Conservation (phyloP, 1,284 basidiomycete genomes). For the Grifola frondosa region DNA sequence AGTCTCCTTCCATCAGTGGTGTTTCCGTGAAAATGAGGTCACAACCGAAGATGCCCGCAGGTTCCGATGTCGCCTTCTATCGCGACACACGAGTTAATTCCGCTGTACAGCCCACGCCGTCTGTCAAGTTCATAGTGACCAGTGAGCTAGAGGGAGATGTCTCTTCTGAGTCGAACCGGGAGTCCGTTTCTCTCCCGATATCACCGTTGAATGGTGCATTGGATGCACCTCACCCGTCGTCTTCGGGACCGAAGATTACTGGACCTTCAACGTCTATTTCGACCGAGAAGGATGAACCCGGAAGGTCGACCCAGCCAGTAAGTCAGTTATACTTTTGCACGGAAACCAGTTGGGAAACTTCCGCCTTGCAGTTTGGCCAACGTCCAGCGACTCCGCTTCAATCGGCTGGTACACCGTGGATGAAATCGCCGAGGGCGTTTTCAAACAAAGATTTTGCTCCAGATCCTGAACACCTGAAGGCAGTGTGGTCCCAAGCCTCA, state of each 20-base stretch:
- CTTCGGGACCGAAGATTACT: too few species aligned
- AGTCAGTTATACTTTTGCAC: constrained; percentile 1
- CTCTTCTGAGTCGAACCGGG: constrained; percentile 5
- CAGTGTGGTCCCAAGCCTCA: constrained; percentile 79
- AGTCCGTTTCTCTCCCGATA: too few species aligned
- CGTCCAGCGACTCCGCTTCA: constrained; percentile 52
- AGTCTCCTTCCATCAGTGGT: constrained; percentile 26
- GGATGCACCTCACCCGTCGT: too few species aligned
- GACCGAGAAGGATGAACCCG: constrained; percentile 1
- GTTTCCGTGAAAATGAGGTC: constrained; percentile 30
- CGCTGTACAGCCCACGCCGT: constrained; percentile 42
- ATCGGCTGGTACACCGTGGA: constrained; percentile 51
- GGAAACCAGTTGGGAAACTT: neutral
- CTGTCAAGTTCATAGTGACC: constrained; percentile 70
- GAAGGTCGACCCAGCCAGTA: constrained; percentile 6
- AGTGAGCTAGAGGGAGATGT: constrained; percentile 69
- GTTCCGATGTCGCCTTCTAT: constrained; percentile 72
- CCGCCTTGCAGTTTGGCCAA: constrained; percentile 40
- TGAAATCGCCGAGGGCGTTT: constrained; percentile 57
- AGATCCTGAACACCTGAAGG: constrained; percentile 77
- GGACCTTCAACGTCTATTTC: too few species aligned
- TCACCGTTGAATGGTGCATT: too few species aligned
- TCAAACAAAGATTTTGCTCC: constrained; percentile 65
- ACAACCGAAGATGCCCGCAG: constrained; percentile 61
- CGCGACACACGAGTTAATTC: constrained; percentile 54